phyloP scores from a whole-genome alignment of 2,329 filamentous ascomycete species.

The Knufia fluminis region DNA sequence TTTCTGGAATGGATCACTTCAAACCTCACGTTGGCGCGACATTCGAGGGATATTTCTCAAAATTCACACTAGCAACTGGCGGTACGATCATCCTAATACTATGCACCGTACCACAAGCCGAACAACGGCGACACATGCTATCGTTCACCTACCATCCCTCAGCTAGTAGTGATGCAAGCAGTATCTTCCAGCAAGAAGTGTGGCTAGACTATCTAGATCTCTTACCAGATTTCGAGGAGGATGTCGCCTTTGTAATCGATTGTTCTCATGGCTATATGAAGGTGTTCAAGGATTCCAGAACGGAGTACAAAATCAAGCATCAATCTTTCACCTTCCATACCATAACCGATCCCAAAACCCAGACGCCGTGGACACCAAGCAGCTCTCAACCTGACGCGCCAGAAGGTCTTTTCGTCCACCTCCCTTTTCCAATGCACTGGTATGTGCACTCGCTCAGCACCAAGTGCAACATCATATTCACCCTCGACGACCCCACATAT shows the following conservation, averaged over 20 bases:
- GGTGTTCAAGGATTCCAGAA: background rate
- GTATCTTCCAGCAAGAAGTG: conserved; percentile 7
- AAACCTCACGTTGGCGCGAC: background rate
- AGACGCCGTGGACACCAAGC: background rate
- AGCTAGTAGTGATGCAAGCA: background rate
- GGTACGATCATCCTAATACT: background rate
- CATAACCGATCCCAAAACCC: no score
- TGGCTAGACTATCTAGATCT: background rate
- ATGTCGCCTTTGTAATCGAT: background rate
- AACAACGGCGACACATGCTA: conserved; percentile 3
- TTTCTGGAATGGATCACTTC: conserved; percentile 3
- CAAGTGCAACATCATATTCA: background rate
- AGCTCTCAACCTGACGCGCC: background rate
- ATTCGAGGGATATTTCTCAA: conserved; percentile 9
- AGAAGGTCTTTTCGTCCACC: background rate
- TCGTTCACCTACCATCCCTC: conserved; percentile 7
- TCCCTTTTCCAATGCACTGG: conserved; percentile 8
- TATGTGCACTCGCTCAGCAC: conserved; percentile 6
- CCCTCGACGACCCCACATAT: background rate
- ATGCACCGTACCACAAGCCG: background rate
- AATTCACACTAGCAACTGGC: background rate
- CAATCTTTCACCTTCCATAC: background rate
- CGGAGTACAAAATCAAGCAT: conserved; percentile 1
- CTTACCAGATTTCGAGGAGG: background rate
- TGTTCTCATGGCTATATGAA: background rate